Conservation (phyloP, 2,329 filamentous ascomycete genomes). For the Ophiostoma fasciatum region DNA sequence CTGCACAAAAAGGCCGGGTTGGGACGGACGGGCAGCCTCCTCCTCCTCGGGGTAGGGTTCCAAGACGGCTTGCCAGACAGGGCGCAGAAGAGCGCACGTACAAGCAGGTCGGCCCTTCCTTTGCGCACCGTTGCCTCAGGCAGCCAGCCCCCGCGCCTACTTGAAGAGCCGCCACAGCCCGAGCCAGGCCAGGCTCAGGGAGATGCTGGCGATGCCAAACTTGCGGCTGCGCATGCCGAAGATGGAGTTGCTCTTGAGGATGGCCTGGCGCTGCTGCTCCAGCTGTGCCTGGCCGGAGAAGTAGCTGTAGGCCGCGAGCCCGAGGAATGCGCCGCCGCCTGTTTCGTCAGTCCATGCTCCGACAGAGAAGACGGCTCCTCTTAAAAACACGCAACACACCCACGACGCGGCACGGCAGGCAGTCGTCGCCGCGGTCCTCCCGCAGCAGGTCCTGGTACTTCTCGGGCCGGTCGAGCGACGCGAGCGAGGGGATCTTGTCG, state of each 20-base stretch:
- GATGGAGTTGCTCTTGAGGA: conserved; percentile 52
- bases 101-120: too few relatives aligned
- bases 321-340: conserved; percentile 64
- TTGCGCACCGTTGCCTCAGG: too few relatives aligned
- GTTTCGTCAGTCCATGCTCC: too few relatives aligned
- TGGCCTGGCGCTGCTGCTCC: conserved; percentile 46
- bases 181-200: conserved; percentile 51
- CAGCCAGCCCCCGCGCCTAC: neutral
- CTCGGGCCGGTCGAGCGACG: conserved; percentile 44
- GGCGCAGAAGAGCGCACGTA: too few relatives aligned
- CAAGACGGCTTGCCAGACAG: too few relatives aligned
- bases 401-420: conserved; percentile 53
- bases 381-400: conserved; percentile 35
- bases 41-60: too few relatives aligned
- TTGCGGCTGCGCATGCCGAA: conserved; percentile 60
- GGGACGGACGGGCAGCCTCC: too few relatives aligned
- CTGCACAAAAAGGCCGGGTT: too few relatives aligned
- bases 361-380: too few relatives aligned
- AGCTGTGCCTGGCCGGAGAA: conserved; percentile 60
- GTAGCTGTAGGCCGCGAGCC: conserved; percentile 65
- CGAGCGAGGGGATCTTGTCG: conserved; percentile 34
- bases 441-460: conserved; percentile 43
- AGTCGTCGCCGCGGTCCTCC: conserved; percentile 47
- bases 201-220: conserved; percentile 52
- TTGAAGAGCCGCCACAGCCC: conserved; percentile 52